Conservation (phyloP, 2,329 filamentous ascomycete species). For the Fusarium piperis region DNA sequence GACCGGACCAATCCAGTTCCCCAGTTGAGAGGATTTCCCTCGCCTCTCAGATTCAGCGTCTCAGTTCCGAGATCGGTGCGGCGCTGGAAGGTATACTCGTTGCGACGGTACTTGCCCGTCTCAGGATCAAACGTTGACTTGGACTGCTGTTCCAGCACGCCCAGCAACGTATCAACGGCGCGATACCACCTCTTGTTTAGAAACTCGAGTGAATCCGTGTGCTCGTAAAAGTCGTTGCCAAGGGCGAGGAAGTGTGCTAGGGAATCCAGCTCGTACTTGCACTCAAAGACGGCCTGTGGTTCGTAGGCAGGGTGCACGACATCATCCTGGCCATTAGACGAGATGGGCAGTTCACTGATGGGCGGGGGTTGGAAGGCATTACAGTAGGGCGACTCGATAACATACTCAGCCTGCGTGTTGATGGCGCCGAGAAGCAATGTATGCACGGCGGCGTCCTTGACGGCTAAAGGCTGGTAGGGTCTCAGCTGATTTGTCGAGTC, state of each 20-base stretch:
- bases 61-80: conserved; percentile 85
- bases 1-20: conserved; percentile 89
- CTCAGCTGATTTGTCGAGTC: conserved; percentile 94
- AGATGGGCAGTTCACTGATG: conserved; percentile 77
- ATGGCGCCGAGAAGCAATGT: conserved; percentile 90
- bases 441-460: conserved; percentile 80
- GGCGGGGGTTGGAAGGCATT: conserved; percentile 97
- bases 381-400: conserved; percentile 95
- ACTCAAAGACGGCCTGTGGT: conserved; percentile 88
- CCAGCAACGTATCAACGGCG: conserved; percentile 78
- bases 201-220: conserved; percentile 82
- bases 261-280: conserved; percentile 98
- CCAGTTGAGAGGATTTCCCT: conserved; percentile 89
- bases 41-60: conserved; percentile 81
- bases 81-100: conserved; percentile 89
- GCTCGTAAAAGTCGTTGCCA: conserved; percentile 84
- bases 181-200: conserved; percentile 80
- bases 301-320: conserved; percentile 88
- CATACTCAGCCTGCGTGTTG: conserved; percentile 94
- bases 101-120: conserved; percentile 71
- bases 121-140: conserved; percentile 79
- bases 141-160: conserved; percentile 81
- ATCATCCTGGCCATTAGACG: conserved; percentile 84
- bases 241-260: conserved; percentile 90
- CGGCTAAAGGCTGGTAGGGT: conserved; percentile 87